A percentile compares a stretch with the other conserved stretches of the same genome.
Evolutionary conservation across 805 yeast species (phyloP).

Genomic region (Blastobotrys chiropterorum): DNA sequence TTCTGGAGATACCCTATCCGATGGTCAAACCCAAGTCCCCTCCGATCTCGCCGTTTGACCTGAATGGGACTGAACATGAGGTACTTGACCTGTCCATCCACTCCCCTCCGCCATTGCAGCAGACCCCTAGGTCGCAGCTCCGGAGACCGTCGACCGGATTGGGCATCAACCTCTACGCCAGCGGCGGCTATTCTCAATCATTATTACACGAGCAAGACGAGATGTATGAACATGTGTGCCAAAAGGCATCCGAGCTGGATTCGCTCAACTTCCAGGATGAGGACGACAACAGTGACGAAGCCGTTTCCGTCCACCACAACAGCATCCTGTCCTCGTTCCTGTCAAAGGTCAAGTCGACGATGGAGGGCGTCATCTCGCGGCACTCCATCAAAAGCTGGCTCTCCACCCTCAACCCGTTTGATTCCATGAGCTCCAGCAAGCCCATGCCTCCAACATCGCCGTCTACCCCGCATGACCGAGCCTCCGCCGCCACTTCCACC

Average conservation of each 20-base stretch:
- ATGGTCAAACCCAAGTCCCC: not conserved
- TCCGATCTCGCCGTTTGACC: not conserved
- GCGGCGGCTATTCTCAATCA: not conserved
- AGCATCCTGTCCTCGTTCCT: not conserved
- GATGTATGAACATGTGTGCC: not conserved
- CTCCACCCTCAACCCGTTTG: not conserved
- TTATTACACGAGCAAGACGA: not conserved
- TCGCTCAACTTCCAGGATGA: not conserved
- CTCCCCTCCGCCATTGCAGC: not conserved
- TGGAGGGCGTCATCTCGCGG: not conserved
- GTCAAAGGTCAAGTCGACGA: not conserved
- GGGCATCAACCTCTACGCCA: not conserved
- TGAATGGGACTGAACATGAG: not conserved
- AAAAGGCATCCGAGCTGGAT: not conserved
- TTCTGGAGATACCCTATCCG: conserved; percentile 10
- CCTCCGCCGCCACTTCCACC: too few species aligned
- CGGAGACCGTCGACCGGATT: not conserved
- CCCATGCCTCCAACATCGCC: not conserved
- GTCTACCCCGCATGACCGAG: too few species aligned
- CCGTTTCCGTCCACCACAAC: not conserved
- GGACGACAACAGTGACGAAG: not conserved
- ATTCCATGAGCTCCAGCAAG: not conserved
- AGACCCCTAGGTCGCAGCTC: not conserved
- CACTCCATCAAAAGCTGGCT: not conserved
- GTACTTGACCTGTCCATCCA: not conserved